Evolutionary conservation across 495 filamentous ascomycete species (phyloP), one percentile per base, ranked within the genome.

Genomic region (Cryomyces antarcticus): DNA sequence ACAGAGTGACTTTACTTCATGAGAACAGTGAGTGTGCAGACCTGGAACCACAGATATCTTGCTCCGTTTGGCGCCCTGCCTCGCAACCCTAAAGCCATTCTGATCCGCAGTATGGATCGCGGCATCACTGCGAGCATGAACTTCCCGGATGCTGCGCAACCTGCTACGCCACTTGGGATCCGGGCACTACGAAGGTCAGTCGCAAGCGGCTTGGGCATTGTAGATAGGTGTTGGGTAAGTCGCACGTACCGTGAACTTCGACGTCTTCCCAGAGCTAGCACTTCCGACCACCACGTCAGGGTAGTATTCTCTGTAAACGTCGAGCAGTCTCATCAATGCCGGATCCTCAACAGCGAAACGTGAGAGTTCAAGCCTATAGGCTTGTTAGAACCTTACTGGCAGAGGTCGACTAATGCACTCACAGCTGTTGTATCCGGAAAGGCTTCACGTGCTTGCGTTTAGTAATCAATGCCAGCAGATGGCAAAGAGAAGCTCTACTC

Each of bases 251-350:
- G 49, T 64, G 61, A 36, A 68, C 42, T 50, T 57, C 50, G 52
- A 61, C 51, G 39, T 56, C 48, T 37, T 59, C 55, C 29, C 57
- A 35, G 47, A 41, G 1, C 66, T 67, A 11, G 67, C 58, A 52
- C 76, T 74, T 31, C 76, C 79, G n/a, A 87, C 62, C 45, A 92
- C 79, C 39, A 92, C 78, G 58, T 92, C 83, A 5, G 86, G 84
- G 52, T 84, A 89, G 53, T 88, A 89, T 54, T 85, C 82, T 52
- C 89, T 89, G 62, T 78, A 93, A 6, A 86, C 68, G 44, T 74
- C 71, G 28, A 93, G 65, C n/a, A 94, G 66, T n/a, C 77, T 78
- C 28, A 77, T 64, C 34, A 93, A 60, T 38, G 75, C 73, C 39
- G 77, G 81, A 43, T 93, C 86, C 46, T 78, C 76, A 35, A 74